Percentiles rank a stretch among this genome's conserved stretches.
These are phyloP conservation scores for Lophiostoma macrostomum DNA, from an alignment of 495 filamentous ascomycete species.

Conservation along the genomic window DNA sequence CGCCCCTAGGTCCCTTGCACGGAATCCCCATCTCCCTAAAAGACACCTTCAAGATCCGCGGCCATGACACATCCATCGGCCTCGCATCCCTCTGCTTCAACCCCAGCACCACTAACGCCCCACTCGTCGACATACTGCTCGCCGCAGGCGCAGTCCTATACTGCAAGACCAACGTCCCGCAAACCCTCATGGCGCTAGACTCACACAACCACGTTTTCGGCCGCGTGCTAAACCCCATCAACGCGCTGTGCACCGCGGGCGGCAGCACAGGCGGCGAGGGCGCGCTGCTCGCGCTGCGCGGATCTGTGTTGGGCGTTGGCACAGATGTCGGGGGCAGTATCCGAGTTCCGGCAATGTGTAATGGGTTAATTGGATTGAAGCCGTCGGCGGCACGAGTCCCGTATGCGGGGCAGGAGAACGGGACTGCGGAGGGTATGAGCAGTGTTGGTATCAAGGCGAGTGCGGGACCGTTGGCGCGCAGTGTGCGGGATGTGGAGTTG, in stretches of 20 bases:
- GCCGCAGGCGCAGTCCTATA: slow-evolving; percentile 43
- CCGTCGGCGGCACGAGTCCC: slow-evolving; percentile 57
- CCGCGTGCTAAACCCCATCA: slow-evolving; percentile 41
- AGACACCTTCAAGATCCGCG: slow-evolving; percentile 42
- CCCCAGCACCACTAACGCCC: slow-evolving; percentile 32
- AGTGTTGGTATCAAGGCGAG: slow-evolving; percentile 37
- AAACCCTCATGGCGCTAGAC: slow-evolving; percentile 44
- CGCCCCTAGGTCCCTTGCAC: slow-evolving; percentile 41
- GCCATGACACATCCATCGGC: slow-evolving; percentile 40
- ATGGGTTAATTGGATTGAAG: slow-evolving; percentile 59
- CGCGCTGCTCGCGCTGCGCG: slow-evolving; percentile 41
- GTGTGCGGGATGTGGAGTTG: slow-evolving; percentile 40
- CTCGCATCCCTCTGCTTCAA: slow-evolving; percentile 38
- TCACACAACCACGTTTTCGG: slow-evolving; percentile 46
- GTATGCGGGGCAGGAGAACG: slow-evolving; percentile 47
- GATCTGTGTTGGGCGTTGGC: slow-evolving; percentile 40
- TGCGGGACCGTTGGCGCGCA: slow-evolving; percentile 41
- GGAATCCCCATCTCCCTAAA: slow-evolving; percentile 44
- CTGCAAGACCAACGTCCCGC: slow-evolving; percentile 47
- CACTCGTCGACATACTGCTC: slow-evolving; percentile 40
- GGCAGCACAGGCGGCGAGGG: slow-evolving; percentile 62
- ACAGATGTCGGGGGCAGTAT: slow-evolving; percentile 75
- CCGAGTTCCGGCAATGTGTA: slow-evolving; percentile 64
- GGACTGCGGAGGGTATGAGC: slow-evolving; percentile 28
- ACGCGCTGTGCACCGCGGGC: slow-evolving; percentile 46